Conservation (phyloP, 176 grass and related monocot genomes). For the Carex parvula region DNA sequence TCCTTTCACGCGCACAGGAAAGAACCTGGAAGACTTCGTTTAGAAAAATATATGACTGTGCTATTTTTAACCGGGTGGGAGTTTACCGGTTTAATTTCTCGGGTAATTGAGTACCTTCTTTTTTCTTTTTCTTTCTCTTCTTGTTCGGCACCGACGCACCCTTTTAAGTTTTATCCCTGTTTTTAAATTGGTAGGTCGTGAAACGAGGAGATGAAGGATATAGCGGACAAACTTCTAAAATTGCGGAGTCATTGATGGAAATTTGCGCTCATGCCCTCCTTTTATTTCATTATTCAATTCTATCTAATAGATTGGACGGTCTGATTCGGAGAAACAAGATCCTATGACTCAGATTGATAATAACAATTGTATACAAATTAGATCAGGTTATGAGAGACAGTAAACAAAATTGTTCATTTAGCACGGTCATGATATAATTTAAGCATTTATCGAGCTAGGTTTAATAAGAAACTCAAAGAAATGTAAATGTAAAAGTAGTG, state of each 20-base stretch:
- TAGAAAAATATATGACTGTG: background rate
- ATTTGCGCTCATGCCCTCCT: background rate
- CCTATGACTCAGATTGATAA: too few species aligned
- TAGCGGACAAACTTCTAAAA: background rate
- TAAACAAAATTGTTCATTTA: background rate
- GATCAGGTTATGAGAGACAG: background rate
- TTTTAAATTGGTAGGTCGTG: constrained; percentile 14
- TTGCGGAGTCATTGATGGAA: background rate
- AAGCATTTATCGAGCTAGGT: background rate
- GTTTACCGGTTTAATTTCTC: too few species aligned
- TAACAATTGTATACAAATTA: too few species aligned
- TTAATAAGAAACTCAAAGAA: background rate
- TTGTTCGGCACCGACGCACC: constrained; percentile 5
- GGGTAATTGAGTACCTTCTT: background rate
- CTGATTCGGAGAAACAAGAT: too few species aligned
- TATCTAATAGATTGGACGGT: background rate
- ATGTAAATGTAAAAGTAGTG: background rate
- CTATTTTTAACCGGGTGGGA: background rate
- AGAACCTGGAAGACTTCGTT: background rate
- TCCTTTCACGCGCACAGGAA: constrained; percentile 4
- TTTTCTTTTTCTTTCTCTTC: background rate
- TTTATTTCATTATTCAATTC: background rate
- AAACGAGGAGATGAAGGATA: background rate
- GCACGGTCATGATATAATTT: background rate
- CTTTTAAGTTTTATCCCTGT: background rate